Evolutionary conservation across 2,329 filamentous ascomycete species (phyloP).

Genomic region (Trichoderma pleuroti): DNA sequence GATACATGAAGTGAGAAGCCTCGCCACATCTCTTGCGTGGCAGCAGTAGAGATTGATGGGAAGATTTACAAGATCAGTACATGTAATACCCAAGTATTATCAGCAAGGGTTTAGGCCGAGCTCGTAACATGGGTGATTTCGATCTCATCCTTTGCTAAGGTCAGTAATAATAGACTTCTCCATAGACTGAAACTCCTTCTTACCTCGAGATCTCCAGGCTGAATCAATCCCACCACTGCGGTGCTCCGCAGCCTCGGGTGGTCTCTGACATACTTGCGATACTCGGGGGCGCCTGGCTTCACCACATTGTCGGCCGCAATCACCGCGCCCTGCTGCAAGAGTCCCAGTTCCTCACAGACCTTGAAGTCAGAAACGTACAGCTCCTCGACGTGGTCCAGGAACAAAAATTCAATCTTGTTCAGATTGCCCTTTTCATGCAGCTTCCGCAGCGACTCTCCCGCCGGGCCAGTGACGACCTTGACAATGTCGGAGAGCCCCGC

Average conservation of each 20-base stretch:
- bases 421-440: slow-evolving; percentile 54
- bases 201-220: slow-evolving; percentile 10
- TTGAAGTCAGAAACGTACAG: slow-evolving; percentile 72
- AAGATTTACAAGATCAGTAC: background rate
- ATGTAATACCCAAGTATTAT: background rate
- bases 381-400: slow-evolving; percentile 78
- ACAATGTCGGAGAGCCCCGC: slow-evolving; percentile 70
- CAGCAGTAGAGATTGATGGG: background rate
- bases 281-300: slow-evolving; percentile 62
- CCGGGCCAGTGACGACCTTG: slow-evolving; percentile 66
- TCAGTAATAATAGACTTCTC: background rate
- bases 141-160: background rate
- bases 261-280: background rate
- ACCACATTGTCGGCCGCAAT: slow-evolving; percentile 69
- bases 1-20: background rate
- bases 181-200: background rate
- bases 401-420: slow-evolving; percentile 64
- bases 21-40: background rate
- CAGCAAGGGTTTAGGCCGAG: background rate
- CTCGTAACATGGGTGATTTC: background rate
- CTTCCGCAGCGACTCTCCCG: slow-evolving; percentile 60
- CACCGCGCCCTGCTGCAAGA: slow-evolving; percentile 61
- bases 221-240: slow-evolving; percentile 1
- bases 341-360: slow-evolving; percentile 66
- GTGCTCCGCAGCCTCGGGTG: background rate